phyloP scores from a whole-genome alignment of 345 rosid genomes.

The Populus ilicifolia region DNA sequence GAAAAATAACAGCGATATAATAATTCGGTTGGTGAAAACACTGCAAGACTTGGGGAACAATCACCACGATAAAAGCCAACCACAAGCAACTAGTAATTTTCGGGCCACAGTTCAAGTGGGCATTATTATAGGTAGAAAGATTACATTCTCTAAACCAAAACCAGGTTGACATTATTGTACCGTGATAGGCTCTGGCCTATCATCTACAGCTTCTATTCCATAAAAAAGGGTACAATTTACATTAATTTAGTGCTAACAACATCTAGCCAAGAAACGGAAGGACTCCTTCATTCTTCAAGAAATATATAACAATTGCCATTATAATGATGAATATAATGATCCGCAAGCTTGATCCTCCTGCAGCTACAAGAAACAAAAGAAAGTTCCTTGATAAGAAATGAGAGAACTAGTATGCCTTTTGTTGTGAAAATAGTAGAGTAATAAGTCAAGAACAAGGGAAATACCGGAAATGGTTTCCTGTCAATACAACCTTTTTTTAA shows the following conservation, averaged over 20 bases:
- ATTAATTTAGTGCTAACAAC: neutral
- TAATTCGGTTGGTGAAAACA: neutral
- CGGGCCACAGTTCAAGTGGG: neutral
- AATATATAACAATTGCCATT: slow-evolving; percentile 36
- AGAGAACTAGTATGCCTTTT: neutral
- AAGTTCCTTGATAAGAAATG: neutral
- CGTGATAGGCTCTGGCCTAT: neutral
- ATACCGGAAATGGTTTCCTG: neutral
- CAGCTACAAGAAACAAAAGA: slow-evolving; percentile 8
- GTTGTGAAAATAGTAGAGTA: too few relatives aligned
- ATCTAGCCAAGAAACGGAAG: slow-evolving; percentile 11
- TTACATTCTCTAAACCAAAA: neutral
- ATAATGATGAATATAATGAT: slow-evolving; percentile 33
- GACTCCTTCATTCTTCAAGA: slow-evolving; percentile 30
- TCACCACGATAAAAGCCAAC: neutral
- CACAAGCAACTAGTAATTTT: too few relatives aligned
- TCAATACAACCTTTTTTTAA: neutral
- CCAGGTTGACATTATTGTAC: neutral
- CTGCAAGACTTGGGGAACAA: neutral
- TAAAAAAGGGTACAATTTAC: neutral
- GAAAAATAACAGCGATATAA: neutral
- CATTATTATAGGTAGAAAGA: neutral
- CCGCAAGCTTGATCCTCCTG: slow-evolving; percentile 43
- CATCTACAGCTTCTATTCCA: neutral
- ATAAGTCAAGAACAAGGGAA: neutral